phyloP scores from a whole-genome alignment of 1,139 yeast species.

The Wickerhamomyces sp. region DNA sequence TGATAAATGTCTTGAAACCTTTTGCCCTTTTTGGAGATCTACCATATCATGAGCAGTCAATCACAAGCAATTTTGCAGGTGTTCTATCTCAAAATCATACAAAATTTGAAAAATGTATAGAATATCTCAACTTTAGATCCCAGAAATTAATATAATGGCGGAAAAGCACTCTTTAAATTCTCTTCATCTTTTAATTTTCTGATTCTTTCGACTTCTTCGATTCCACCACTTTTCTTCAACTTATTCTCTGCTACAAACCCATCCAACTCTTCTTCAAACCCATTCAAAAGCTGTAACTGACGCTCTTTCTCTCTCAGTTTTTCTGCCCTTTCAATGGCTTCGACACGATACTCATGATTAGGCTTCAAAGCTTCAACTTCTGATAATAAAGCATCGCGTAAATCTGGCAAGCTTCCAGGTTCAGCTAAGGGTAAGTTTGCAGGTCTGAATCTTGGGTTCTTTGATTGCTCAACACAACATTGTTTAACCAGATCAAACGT shows the following conservation, averaged over 20 bases:
- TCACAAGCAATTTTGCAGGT: conserved; percentile 1
- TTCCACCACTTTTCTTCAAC: conserved; percentile 80
- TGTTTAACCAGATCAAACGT: conserved; percentile 78
- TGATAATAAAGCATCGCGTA: conserved; percentile 73
- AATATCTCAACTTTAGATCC: background rate
- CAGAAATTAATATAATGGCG: conserved; percentile 18
- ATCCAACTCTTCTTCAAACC: conserved; percentile 84
- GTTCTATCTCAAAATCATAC: conserved; percentile 2
- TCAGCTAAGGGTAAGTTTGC: conserved; percentile 49
- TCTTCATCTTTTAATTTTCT: conserved; percentile 66
- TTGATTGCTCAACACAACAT: conserved; percentile 75
- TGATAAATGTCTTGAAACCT: background rate
- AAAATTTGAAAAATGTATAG: conserved; percentile 6
- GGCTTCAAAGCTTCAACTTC: conserved; percentile 81
- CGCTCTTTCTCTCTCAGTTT: conserved; percentile 70
- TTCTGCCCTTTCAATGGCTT: conserved; percentile 87
- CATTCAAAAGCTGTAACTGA: conserved; percentile 51
- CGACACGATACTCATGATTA: conserved; percentile 77
- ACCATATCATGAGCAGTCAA: background rate
- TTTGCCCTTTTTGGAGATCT: background rate
- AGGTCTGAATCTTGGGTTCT: conserved; percentile 35
- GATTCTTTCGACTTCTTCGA: conserved; percentile 74
- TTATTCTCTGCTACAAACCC: conserved; percentile 75
- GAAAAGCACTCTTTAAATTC: conserved; percentile 48
- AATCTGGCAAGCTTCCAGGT: conserved; percentile 63